These are phyloP conservation scores for Liquidambar formosana DNA, from an alignment of 164 flowering plant genomes.

Conservation along the genomic window DNA sequence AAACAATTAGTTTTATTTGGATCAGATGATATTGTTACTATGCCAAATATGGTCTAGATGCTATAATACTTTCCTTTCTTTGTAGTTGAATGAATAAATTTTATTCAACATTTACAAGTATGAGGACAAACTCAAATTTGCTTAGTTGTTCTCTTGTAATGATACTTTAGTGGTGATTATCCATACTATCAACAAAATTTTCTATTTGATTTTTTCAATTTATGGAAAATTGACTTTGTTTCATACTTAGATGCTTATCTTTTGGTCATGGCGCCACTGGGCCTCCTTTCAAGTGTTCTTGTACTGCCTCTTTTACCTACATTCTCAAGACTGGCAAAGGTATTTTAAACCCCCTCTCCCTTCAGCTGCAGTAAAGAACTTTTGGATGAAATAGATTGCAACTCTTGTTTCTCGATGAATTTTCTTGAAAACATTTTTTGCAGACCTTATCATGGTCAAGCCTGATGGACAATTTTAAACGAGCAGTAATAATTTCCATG, in stretches of 20 bases:
- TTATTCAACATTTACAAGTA: background rate
- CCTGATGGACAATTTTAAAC: constrained; percentile 21
- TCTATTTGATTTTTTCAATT: background rate
- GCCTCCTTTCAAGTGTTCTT: constrained; percentile 25
- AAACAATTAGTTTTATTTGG: too few relatives aligned
- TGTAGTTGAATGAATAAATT: background rate
- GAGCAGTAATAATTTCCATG: constrained; percentile 29
- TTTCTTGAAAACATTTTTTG: background rate
- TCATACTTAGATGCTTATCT: constrained; percentile 33
- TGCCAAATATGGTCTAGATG: too few relatives aligned
- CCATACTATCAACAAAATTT: too few relatives aligned
- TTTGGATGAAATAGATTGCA: background rate
- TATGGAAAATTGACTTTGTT: background rate
- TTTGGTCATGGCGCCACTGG: constrained; percentile 36
- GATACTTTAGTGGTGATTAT: too few relatives aligned
- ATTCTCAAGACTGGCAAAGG: constrained; percentile 30
- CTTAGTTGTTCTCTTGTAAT: background rate
- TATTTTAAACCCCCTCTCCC: background rate
- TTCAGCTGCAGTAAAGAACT: too few relatives aligned
- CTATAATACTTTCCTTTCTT: background rate
- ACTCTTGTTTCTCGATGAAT: background rate
- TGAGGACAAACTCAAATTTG: background rate
- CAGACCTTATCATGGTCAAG: constrained; percentile 26
- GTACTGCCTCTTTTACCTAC: constrained; percentile 33
- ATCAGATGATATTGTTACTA: too few relatives aligned